Evolutionary conservation across 306 rosid genomes (phyloP).

Genomic region (Chamaecrista fasciculata): DNA sequence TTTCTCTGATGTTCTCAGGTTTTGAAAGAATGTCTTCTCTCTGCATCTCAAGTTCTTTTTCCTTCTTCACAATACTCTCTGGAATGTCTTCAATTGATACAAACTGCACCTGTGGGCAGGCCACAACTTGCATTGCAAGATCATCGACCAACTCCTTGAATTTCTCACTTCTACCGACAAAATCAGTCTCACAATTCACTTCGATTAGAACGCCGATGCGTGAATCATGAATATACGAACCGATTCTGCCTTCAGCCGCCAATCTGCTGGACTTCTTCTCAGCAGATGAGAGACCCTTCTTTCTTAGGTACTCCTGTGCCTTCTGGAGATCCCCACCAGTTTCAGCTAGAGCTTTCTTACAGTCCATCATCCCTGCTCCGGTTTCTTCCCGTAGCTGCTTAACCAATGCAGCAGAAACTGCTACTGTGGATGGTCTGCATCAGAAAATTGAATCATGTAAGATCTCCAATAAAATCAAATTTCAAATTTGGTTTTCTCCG

Average conservation of each 20-base stretch:
- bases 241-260: constrained; percentile 96
- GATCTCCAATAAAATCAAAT: background rate
- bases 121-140: constrained; percentile 95
- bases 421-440: constrained; percentile 66
- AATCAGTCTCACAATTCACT: constrained; percentile 95
- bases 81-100: constrained; percentile 86
- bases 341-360: constrained; percentile 96
- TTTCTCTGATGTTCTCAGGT: constrained; percentile 92
- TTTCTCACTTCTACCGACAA: constrained; percentile 79
- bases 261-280: constrained; percentile 92
- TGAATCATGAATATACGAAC: constrained; percentile 88
- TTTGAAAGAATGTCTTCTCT: constrained; percentile 83
- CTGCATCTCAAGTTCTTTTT: constrained; percentile 86
- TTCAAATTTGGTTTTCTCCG: background rate
- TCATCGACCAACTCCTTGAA: constrained; percentile 92
- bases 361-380: constrained; percentile 99
- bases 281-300: constrained; percentile 90
- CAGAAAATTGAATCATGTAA: constrained; percentile 4
- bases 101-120: constrained; percentile 75
- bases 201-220: constrained; percentile 94
- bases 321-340: constrained; percentile 90
- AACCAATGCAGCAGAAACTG: constrained; percentile 73
- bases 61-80: constrained; percentile 52
- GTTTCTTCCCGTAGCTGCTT: constrained; percentile 92
- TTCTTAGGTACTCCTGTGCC: constrained; percentile 95